Conservation (phyloP, 2,329 filamentous ascomycete species). For the Aspergillus pseudoviridinutans region DNA sequence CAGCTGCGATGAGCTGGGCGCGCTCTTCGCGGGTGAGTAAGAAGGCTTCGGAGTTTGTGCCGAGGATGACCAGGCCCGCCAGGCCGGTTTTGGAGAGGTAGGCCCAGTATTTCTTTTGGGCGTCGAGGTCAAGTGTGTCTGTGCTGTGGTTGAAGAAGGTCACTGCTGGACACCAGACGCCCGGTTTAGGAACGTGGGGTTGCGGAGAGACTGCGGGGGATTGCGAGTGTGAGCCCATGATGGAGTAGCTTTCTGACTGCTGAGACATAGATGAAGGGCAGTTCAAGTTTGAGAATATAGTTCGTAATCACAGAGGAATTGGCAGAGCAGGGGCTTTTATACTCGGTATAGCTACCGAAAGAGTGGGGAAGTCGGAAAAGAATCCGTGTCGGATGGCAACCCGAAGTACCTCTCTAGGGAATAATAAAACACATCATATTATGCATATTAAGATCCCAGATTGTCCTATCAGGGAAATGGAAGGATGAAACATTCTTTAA, state of each 20-base stretch:
- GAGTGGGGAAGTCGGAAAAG: background rate
- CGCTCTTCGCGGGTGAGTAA: constrained; percentile 59
- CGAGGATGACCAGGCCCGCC: constrained; percentile 51
- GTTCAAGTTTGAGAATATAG: too few relatives aligned
- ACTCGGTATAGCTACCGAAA: background rate
- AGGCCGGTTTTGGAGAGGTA: constrained; percentile 51
- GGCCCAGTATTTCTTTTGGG: constrained; percentile 50
- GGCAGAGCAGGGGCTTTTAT: background rate
- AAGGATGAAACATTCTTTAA: too few relatives aligned
- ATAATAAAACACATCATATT: background rate
- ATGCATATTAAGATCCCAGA: background rate
- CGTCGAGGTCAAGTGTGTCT: constrained; percentile 46
- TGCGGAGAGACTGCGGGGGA: constrained; percentile 8
- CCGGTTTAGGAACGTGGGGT: constrained; percentile 24
- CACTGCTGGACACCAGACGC: constrained; percentile 52
- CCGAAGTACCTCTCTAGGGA: background rate
- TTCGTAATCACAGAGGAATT: background rate
- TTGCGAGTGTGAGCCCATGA: constrained; percentile 10
- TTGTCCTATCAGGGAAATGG: background rate
- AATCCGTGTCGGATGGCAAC: background rate
- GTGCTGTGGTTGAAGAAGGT: constrained; percentile 52
- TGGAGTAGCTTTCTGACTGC: background rate
- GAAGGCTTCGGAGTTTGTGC: constrained; percentile 55
- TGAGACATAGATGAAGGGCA: background rate
- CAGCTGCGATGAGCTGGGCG: constrained; percentile 52